Conservation (phyloP, 2,329 filamentous ascomycete species). For the Elsinoe necatrix region DNA sequence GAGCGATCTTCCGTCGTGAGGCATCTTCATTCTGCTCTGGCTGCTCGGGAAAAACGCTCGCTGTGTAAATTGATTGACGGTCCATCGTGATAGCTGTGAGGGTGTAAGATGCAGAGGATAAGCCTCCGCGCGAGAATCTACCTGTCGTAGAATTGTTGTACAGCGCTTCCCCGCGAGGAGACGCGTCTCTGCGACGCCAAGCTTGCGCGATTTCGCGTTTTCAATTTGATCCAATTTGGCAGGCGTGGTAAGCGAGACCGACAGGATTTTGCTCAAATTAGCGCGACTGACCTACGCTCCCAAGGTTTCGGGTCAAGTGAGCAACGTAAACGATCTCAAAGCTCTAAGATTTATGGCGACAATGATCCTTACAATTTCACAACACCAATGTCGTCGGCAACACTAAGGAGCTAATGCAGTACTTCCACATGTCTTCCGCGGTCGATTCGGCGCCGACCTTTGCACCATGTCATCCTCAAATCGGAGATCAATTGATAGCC, state of each 20-base stretch:
- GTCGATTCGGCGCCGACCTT: slow-evolving; percentile 14
- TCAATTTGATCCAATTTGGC: slow-evolving; percentile 7
- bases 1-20: slow-evolving; percentile 51
- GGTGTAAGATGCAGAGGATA: neutral
- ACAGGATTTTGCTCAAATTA: neutral
- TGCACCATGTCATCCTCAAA: slow-evolving; percentile 35
- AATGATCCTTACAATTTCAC: neutral
- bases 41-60: slow-evolving; percentile 61
- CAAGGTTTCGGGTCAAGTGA: slow-evolving; percentile 3
- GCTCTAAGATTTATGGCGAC: neutral
- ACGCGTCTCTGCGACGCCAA: neutral
- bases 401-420: slow-evolving; percentile 5
- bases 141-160: neutral
- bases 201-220: neutral
- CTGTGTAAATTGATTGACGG: slow-evolving; percentile 74
- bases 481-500: slow-evolving; percentile 42
- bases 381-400: neutral
- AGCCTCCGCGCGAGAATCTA: neutral
- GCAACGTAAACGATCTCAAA: slow-evolving; percentile 8
- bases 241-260: neutral
- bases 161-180: slow-evolving; percentile 5
- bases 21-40: slow-evolving; percentile 28
- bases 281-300: neutral
- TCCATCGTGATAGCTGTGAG: slow-evolving; percentile 53
- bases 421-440: slow-evolving; percentile 21